Percentiles rank a stretch among this genome's conserved stretches.
phyloP scores from a whole-genome alignment of 495 filamentous ascomycete genomes.

The Xylaria palmicola region DNA sequence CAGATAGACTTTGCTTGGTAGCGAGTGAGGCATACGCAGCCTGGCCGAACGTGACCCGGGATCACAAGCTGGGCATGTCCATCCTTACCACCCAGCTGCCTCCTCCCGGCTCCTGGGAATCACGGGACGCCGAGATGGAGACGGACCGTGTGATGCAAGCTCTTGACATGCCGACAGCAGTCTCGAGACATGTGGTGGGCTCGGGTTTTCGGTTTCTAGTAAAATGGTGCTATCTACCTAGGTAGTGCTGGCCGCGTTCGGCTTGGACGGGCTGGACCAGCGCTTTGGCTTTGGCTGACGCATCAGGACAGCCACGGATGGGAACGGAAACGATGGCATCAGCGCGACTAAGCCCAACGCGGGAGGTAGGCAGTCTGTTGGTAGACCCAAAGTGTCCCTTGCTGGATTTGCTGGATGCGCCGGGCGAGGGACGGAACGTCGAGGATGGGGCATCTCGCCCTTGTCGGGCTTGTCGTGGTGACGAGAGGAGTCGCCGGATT shows the following conservation, averaged over 20 bases:
- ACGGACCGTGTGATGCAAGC: too few species aligned
- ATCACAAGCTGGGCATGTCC: too few species aligned
- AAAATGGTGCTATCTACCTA: too few species aligned
- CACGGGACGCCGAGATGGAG: too few species aligned
- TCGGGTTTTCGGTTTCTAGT: not conserved
- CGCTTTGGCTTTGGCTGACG: not conserved
- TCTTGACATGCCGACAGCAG: too few species aligned
- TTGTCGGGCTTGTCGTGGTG: not conserved
- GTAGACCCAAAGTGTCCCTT: too few species aligned
- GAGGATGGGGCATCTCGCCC: not conserved
- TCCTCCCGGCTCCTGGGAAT: too few species aligned
- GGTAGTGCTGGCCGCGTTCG: not conserved
- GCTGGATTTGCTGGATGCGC: too few species aligned
- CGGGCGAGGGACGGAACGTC: not conserved
- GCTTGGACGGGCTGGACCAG: not conserved
- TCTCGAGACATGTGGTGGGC: too few species aligned
- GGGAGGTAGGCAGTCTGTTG: conserved; percentile 5
- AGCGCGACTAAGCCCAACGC: not conserved
- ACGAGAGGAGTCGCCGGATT: not conserved
- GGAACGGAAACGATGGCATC: not conserved
- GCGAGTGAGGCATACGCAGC: not conserved
- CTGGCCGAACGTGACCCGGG: too few species aligned
- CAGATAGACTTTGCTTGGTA: not conserved
- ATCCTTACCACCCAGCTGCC: too few species aligned
- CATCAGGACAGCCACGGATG: not conserved